Evolutionary conservation across 805 yeast genomes (phyloP).

Genomic region (Saccharomycopsis vini): DNA sequence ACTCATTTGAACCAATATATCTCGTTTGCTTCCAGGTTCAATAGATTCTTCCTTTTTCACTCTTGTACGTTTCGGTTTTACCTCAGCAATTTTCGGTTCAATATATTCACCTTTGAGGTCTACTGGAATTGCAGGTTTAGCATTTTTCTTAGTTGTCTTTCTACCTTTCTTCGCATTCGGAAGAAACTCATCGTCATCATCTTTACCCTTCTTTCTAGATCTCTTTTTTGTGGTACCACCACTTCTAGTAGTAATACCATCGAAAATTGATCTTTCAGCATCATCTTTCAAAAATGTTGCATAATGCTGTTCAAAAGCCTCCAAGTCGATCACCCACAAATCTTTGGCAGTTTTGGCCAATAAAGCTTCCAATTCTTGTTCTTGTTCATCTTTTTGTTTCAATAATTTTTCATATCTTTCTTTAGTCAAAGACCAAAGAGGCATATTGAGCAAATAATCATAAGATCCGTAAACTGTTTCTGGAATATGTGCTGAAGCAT

Average conservation of each 20-base stretch:
- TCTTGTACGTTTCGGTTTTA: conserved; percentile 4
- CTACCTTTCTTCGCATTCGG: conserved; percentile 13
- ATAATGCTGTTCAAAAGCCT: conserved; percentile 60
- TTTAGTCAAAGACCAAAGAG: conserved; percentile 84
- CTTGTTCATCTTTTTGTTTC: conserved; percentile 63
- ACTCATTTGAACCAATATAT: conserved; percentile 6
- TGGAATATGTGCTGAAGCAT: conserved; percentile 25
- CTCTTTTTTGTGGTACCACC: conserved; percentile 7
- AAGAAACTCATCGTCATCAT: conserved; percentile 13
- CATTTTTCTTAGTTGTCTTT: conserved; percentile 6
- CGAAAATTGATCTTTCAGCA: conserved; percentile 34
- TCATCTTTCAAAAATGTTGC: conserved; percentile 59
- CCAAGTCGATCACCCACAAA: conserved; percentile 79
- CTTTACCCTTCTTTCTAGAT: conserved; percentile 10
- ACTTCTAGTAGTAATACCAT: not conserved
- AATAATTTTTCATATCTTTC: conserved; percentile 81
- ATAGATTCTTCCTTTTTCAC: conserved; percentile 17
- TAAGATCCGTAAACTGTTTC: conserved; percentile 53
- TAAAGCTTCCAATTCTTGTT: conserved; percentile 57
- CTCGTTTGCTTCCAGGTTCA: conserved; percentile 7
- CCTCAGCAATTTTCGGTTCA: conserved; percentile 15
- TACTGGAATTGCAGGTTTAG: conserved; percentile 6
- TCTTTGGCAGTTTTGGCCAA: conserved; percentile 72
- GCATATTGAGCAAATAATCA: conserved; percentile 87
- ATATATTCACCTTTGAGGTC: conserved; percentile 12